Conservation (phyloP, 345 rosid genomes). For the Turritis glabra region DNA sequence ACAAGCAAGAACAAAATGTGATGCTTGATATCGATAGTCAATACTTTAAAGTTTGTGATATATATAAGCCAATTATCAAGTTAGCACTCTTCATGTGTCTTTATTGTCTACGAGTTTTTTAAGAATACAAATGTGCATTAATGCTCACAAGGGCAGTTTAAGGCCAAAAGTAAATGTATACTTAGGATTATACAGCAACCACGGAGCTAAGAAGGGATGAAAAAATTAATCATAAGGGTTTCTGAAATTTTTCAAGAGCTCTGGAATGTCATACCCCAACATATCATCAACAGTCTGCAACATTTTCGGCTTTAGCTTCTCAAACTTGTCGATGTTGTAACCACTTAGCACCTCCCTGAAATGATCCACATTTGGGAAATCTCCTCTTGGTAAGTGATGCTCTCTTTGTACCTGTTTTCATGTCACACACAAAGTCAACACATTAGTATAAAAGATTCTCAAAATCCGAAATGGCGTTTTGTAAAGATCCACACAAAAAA, state of each 20-base stretch:
- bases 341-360: conserved; percentile 75
- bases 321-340: conserved; percentile 80
- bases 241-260: conserved; percentile 73
- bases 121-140: conserved; percentile 35
- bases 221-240: conserved; percentile 70
- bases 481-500: not conserved
- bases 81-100: conserved; percentile 3
- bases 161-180: conserved; percentile 9
- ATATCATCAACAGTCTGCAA: conserved; percentile 86
- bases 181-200: not conserved
- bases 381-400: conserved; percentile 81
- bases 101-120: conserved; percentile 11
- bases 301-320: conserved; percentile 90
- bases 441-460: not conserved
- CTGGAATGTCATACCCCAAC: conserved; percentile 90
- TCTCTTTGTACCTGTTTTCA: conserved; percentile 78
- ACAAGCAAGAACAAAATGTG: no score
- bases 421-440: not conserved
- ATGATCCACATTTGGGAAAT: conserved; percentile 83
- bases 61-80: not conserved
- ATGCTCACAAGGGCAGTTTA: conserved; percentile 1
- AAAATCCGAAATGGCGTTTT: not conserved
- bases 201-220: not conserved
- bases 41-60: not conserved
- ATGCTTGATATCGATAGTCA: not conserved